Conservation (phyloP, 495 filamentous ascomycete genomes). For the Penicillium ucsense region DNA sequence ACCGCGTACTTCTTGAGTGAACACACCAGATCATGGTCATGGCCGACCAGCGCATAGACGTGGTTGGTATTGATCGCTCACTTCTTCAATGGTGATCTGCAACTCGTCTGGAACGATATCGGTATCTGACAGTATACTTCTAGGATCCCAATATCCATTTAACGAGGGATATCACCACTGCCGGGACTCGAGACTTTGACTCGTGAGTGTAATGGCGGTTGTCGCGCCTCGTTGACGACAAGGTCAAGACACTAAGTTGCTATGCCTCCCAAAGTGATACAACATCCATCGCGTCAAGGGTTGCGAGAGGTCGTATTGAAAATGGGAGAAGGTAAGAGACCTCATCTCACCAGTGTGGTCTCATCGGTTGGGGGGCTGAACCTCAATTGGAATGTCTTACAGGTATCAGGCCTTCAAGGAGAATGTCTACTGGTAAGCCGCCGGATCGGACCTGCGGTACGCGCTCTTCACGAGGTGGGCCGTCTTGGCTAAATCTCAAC, state of each 20-base stretch:
- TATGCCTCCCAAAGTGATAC: conserved; percentile 4
- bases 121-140: no score
- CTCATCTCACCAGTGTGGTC: not conserved
- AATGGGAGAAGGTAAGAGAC: conserved; percentile 9
- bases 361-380: not conserved
- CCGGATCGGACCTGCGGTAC: not conserved
- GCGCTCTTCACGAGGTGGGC: not conserved
- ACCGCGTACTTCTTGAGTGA: not conserved
- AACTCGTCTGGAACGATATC: no score
- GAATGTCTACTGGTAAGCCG: conserved; percentile 6
- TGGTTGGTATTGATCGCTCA: not conserved
- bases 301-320: conserved; percentile 10
- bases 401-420: conserved; percentile 10
- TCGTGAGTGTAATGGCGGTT: not conserved
- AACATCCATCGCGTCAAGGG: conserved; percentile 7
- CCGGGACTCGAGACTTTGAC: not conserved
- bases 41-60: not conserved
- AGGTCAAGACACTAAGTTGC: not conserved
- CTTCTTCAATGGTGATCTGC: no score
- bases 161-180: not conserved
- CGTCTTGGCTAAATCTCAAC: not conserved
- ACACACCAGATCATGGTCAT: not conserved
- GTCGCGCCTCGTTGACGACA: no score
- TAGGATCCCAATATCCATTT: not conserved
- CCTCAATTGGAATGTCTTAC: not conserved